Conservation (phyloP, 352 stramenopile species). For the Elongisporangium prolatum region DNA sequence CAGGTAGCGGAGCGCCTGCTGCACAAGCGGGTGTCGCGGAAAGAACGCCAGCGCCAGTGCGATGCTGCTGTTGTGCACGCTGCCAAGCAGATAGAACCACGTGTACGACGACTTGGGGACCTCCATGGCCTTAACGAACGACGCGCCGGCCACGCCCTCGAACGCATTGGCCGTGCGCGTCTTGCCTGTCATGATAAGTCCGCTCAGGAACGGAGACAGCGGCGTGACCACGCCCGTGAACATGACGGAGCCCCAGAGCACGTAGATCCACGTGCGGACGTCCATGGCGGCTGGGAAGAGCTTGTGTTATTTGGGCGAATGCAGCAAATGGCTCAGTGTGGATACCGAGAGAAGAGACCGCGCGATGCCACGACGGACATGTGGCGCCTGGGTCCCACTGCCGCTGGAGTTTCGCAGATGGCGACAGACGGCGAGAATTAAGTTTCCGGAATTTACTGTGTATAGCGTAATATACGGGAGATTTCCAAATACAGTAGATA, state of each 20-base stretch:
- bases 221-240: neutral
- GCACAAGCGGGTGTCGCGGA: slow-evolving; percentile 22
- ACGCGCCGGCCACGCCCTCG: neutral
- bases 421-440: neutral
- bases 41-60: slow-evolving; percentile 23
- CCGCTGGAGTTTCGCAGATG: neutral
- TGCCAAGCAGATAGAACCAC: slow-evolving; percentile 67
- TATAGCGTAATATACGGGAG: neutral
- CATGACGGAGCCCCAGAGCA: neutral
- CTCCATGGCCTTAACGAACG: slow-evolving; percentile 2
- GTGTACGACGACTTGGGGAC: slow-evolving; percentile 56
- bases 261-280: neutral
- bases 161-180: neutral
- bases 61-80: slow-evolving; percentile 36
- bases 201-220: neutral
- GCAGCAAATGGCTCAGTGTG: neutral
- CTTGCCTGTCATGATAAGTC: neutral
- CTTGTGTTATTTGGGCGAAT: neutral
- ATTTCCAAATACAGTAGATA: too few relatives aligned
- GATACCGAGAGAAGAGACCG: neutral
- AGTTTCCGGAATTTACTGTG: neutral
- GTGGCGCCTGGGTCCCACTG: neutral
- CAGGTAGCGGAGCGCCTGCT: slow-evolving; percentile 27
- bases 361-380: neutral
- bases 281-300: neutral